A percentile compares a stretch with the other conserved stretches of the same genome.
Conservation (phyloP, 1,284 basidiomycete genomes). For the Puccinia novopanici region DNA sequence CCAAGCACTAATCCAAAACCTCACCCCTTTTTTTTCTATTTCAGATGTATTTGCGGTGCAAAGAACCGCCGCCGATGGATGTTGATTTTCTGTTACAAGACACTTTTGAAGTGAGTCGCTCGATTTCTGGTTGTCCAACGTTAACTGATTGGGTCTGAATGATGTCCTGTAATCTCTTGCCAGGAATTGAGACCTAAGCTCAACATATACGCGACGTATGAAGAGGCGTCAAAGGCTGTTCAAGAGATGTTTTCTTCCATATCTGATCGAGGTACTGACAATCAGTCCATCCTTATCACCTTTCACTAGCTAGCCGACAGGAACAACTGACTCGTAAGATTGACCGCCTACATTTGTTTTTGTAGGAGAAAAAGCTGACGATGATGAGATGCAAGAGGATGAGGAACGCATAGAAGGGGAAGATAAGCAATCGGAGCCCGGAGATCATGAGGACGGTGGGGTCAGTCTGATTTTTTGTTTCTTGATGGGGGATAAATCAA, state of each 20-base stretch:
- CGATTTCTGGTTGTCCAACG: neutral
- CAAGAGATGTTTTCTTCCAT: constrained; percentile 75
- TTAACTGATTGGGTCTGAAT: neutral
- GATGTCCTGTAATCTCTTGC: neutral
- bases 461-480: neutral
- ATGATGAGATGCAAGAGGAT: constrained; percentile 43
- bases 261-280: constrained; percentile 19
- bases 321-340: neutral
- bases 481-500: neutral
- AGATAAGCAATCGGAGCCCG: constrained; percentile 29
- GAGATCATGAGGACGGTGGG: constrained; percentile 23
- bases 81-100: constrained; percentile 62
- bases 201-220: constrained; percentile 69
- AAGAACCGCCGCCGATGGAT: constrained; percentile 45
- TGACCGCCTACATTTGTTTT: neutral
- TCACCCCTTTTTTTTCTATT: neutral
- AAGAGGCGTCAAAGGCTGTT: constrained; percentile 80
- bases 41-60: constrained; percentile 50
- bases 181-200: constrained; percentile 55
- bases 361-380: constrained; percentile 39
- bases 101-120: constrained; percentile 68
- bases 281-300: neutral
- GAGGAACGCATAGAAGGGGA: constrained; percentile 21
- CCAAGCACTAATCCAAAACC: neutral
- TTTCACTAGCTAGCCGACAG: neutral